These are phyloP conservation scores for Daldinia childiae DNA, from an alignment of 495 filamentous ascomycete genomes.

Conservation along the genomic window DNA sequence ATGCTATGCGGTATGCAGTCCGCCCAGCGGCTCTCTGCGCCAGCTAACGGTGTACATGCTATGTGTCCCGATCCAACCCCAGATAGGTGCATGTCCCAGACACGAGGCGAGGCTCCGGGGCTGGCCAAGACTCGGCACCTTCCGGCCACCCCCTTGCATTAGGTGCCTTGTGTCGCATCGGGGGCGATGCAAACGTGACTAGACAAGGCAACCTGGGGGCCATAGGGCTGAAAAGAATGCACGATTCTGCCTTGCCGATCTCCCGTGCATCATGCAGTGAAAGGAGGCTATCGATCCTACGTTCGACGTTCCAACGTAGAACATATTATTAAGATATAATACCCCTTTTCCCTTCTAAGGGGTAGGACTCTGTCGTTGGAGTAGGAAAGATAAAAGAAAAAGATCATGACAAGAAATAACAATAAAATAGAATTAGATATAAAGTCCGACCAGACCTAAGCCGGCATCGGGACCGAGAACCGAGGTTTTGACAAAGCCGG, in stretches of 20 bases:
- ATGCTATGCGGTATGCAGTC: constrained; percentile 14
- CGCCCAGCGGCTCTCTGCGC: constrained; percentile 17
- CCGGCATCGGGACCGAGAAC: constrained; percentile 19
- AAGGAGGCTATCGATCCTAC: constrained; percentile 20
- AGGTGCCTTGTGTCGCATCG: constrained; percentile 29
- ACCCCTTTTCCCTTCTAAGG: background rate
- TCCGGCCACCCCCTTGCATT: constrained; percentile 12
- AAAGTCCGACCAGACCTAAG: background rate
- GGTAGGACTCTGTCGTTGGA: background rate
- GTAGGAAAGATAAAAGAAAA: constrained; percentile 3
- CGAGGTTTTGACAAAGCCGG: background rate
- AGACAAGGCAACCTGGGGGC: constrained; percentile 21
- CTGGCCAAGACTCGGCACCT: constrained; percentile 13
- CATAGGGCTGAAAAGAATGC: constrained; percentile 30
- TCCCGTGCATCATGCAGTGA: constrained; percentile 32
- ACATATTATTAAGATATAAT: background rate
- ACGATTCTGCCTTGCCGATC: constrained; percentile 34
- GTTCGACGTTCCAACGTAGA: constrained; percentile 12
- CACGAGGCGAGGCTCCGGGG: constrained; percentile 26
- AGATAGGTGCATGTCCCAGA: constrained; percentile 22
- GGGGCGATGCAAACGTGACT: constrained; percentile 13
- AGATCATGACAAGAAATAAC: constrained; percentile 13
- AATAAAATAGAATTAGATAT: constrained; percentile 13
- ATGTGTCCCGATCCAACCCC: background rate
- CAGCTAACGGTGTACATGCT: background rate